These are phyloP conservation scores for Boletus semigastroideus DNA, from an alignment of 1,284 basidiomycete genomes.

Conservation along the genomic window DNA sequence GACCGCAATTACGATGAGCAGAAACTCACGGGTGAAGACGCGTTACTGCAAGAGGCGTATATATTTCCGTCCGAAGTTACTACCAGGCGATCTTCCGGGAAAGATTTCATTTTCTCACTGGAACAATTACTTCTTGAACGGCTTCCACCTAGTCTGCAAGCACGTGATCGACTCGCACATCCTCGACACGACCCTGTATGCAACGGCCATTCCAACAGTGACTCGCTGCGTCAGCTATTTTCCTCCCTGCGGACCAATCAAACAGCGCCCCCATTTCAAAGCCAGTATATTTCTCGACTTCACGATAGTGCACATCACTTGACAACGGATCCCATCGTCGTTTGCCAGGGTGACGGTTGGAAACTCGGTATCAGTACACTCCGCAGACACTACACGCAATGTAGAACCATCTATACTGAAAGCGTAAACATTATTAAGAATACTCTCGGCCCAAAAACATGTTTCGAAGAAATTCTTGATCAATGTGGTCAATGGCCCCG, in stretches of 20 bases:
- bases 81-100: background rate
- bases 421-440: background rate
- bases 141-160: background rate
- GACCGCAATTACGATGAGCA: background rate
- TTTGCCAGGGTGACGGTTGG: too few relatives aligned
- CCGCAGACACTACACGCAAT: background rate
- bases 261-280: background rate
- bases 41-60: background rate
- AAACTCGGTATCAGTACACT: background rate
- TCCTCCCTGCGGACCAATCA: background rate
- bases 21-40: background rate
- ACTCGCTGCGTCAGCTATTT: background rate
- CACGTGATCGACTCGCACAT: background rate
- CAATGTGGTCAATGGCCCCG: constrained; percentile 3
- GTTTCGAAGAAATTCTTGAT: background rate
- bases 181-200: background rate
- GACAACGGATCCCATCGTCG: background rate
- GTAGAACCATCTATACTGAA: background rate
- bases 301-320: background rate
- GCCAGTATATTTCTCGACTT: background rate
- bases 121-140: background rate
- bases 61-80: background rate
- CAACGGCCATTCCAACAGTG: background rate
- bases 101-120: background rate
- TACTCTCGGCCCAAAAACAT: background rate